phyloP scores from a whole-genome alignment of 306 rosid species.

The Cajanus cajan region DNA sequence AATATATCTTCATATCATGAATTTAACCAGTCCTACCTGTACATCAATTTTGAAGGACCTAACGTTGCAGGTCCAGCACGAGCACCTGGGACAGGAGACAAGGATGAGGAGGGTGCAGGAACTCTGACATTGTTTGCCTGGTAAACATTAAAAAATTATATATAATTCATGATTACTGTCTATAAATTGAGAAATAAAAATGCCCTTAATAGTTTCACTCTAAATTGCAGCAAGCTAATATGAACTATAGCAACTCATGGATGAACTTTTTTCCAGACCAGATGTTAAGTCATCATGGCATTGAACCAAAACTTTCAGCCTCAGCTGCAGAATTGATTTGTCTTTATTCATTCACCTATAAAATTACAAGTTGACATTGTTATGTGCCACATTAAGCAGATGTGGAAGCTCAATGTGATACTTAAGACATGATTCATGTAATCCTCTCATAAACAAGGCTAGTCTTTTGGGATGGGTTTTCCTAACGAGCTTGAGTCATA shows the following conservation, averaged over 20 bases:
- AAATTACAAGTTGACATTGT: conserved; percentile 19
- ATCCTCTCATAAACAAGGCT: not conserved
- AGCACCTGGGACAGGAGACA: conserved; percentile 60
- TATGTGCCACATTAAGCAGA: not conserved
- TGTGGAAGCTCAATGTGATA: not conserved
- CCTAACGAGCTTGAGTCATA: not conserved
- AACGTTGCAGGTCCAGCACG: conserved; percentile 63
- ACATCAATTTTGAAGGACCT: conserved; percentile 90
- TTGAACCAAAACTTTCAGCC: conserved; percentile 3
- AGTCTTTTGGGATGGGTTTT: not conserved
- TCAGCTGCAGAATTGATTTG: not conserved
- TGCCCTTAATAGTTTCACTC: not conserved
- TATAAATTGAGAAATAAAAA: conserved; percentile 11
- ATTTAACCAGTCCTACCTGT: conserved; percentile 58
- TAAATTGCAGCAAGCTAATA: conserved; percentile 22
- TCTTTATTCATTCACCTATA: not conserved
- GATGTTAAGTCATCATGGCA: conserved; percentile 13
- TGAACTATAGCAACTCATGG: not conserved
- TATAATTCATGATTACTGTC: not conserved
- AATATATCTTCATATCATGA: conserved; percentile 22
- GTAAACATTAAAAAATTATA: conserved; percentile 30
- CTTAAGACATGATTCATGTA: not conserved
- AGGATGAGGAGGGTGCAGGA: conserved; percentile 58
- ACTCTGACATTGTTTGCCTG: conserved; percentile 70
- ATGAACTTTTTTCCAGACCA: not conserved